Percentiles rank a stretch among this genome's conserved stretches.
These are phyloP conservation scores for Asclepias syriaca DNA, from an alignment of 257 asterid species.

Conservation along the genomic window DNA sequence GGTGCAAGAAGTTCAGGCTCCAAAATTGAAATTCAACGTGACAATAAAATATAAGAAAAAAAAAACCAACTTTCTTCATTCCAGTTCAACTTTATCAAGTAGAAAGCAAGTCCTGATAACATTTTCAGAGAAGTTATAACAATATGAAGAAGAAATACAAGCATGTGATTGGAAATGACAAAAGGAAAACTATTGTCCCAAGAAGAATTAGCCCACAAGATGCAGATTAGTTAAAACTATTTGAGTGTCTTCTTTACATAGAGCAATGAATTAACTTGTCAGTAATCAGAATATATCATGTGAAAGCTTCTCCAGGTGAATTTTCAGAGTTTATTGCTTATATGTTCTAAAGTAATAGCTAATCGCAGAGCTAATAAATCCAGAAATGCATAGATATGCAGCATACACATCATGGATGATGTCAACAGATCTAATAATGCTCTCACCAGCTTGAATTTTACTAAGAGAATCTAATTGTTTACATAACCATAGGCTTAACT, in stretches of 20 bases:
- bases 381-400: not conserved
- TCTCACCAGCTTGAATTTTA: not conserved
- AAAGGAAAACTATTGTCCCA: not conserved
- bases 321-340: not conserved
- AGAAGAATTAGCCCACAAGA: not conserved
- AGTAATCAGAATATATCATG: not conserved
- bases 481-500: not conserved
- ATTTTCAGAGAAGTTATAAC: not conserved
- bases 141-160: not conserved
- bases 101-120: not conserved
- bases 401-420: not conserved
- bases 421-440: not conserved
- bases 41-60: too few relatives aligned
- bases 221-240: not conserved
- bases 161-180: not conserved
- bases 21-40: not conserved
- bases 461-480: not conserved
- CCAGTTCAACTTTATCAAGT: not conserved
- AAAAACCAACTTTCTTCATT: not conserved
- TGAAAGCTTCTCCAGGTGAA: not conserved
- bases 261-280: not conserved
- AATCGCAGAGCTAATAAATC: not conserved
- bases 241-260: not conserved
- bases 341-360: not conserved
- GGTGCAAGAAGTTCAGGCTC: constrained; percentile 11